Conservation (phyloP, 2,329 filamentous ascomycete genomes). For the Aspergillus novofumigatus region DNA sequence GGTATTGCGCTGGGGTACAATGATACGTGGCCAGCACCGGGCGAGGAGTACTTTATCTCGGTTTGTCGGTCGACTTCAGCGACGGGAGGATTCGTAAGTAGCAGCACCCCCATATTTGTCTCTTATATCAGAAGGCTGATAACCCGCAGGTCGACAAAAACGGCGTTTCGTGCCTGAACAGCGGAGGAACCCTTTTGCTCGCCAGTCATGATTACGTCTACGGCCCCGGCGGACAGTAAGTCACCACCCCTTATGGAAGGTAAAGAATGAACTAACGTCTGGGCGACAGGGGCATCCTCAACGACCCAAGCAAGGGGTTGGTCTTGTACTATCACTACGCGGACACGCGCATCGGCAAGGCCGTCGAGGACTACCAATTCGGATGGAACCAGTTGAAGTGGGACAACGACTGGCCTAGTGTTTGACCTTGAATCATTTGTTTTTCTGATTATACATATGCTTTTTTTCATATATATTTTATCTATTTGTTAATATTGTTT, state of each 20-base stretch:
- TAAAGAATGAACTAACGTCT: neutral
- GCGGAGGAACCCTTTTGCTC: constrained; percentile 60
- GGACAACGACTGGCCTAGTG: constrained; percentile 42
- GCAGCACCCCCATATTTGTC: too few species aligned
- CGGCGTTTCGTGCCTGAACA: constrained; percentile 50
- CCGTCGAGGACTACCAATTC: constrained; percentile 43
- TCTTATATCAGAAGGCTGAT: neutral
- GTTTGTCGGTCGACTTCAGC: constrained; percentile 56
- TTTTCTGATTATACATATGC: neutral
- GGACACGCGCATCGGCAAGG: constrained; percentile 49
- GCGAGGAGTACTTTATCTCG: constrained; percentile 61
- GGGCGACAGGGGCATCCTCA: constrained; percentile 27
- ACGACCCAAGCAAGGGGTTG: constrained; percentile 41
- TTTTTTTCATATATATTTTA: neutral
- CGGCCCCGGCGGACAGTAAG: constrained; percentile 62
- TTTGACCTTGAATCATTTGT: constrained; percentile 13
- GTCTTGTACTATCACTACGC: constrained; percentile 63
- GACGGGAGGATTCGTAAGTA: constrained; percentile 50
- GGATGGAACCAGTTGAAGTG: constrained; percentile 47
- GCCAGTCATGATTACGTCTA: constrained; percentile 58
- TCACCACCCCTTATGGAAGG: constrained; percentile 20
- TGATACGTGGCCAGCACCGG: constrained; percentile 46
- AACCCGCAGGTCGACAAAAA: constrained; percentile 45
- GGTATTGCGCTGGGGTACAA: constrained; percentile 57
- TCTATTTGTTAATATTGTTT: neutral